These are phyloP conservation scores for Mycosarcoma maydis DNA, from an alignment of 1,284 basidiomycete species.

Conservation along the genomic window DNA sequence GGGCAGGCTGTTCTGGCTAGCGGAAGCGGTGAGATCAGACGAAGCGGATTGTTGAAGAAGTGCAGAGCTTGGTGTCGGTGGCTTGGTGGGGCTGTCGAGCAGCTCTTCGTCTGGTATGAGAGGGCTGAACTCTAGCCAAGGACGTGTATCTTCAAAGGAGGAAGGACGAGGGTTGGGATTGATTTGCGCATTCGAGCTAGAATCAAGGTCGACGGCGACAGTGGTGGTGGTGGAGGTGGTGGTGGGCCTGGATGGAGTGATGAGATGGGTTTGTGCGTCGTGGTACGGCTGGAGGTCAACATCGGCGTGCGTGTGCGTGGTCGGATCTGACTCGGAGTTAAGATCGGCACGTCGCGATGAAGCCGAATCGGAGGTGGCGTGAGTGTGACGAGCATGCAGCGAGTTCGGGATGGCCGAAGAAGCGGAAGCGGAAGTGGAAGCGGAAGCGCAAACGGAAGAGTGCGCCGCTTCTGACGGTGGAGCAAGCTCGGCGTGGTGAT, in stretches of 20 bases:
- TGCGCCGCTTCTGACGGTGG: too few relatives aligned
- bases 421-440: background rate
- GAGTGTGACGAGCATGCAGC: background rate
- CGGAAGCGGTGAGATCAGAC: slow-evolving; percentile 20
- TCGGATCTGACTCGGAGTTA: slow-evolving; percentile 5
- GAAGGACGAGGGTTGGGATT: slow-evolving; percentile 3
- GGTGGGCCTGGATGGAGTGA: slow-evolving; percentile 14
- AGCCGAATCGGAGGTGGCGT: slow-evolving; percentile 2
- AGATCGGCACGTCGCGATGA: slow-evolving; percentile 2
- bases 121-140: slow-evolving; percentile 46
- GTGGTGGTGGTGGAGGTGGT: slow-evolving; percentile 11
- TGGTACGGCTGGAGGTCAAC: slow-evolving; percentile 4
- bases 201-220: background rate
- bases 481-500: too few relatives aligned
- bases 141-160: slow-evolving; percentile 34
- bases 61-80: slow-evolving; percentile 4
- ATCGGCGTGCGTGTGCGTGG: background rate
- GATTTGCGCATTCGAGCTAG: background rate
- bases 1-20: slow-evolving; percentile 27
- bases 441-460: background rate
- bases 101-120: slow-evolving; percentile 31
- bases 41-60: slow-evolving; percentile 10
- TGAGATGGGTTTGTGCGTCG: slow-evolving; percentile 7
- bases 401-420: background rate
- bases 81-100: slow-evolving; percentile 16